A percentile compares a stretch with the other conserved stretches of the same genome.
These are phyloP conservation scores for Basipetospora chlamydospora DNA, from an alignment of 2,329 filamentous ascomycete genomes.

Conservation along the genomic window DNA sequence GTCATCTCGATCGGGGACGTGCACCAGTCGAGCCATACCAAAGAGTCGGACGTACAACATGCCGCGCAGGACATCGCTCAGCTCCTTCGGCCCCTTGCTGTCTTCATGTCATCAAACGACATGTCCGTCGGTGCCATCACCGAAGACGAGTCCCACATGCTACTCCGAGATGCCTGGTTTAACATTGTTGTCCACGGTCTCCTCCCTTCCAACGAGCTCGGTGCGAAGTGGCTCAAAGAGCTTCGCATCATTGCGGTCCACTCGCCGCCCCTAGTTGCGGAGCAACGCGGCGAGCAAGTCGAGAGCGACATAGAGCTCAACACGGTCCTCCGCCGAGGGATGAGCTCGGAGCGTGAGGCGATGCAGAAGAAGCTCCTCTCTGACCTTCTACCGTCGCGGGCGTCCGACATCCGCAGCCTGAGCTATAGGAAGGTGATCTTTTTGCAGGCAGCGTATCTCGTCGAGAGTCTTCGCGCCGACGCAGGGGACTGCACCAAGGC, in stretches of 20 bases:
- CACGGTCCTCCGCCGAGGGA: slow-evolving; percentile 75
- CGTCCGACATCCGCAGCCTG: slow-evolving; percentile 64
- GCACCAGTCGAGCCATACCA: slow-evolving; percentile 57
- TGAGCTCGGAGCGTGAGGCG: slow-evolving; percentile 61
- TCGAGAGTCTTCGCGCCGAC: slow-evolving; percentile 76
- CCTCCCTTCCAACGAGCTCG: slow-evolving; percentile 56
- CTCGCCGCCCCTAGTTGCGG: slow-evolving; percentile 74
- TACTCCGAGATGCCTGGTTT: slow-evolving; percentile 91
- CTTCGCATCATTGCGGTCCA: slow-evolving; percentile 74
- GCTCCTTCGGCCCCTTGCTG: slow-evolving; percentile 72
- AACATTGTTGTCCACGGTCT: slow-evolving; percentile 95
- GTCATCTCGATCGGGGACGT: slow-evolving; percentile 85
- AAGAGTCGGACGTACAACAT: slow-evolving; percentile 65
- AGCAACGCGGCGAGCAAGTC: slow-evolving; percentile 75
- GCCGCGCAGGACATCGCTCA: slow-evolving; percentile 79
- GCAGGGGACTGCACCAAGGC: slow-evolving; percentile 83
- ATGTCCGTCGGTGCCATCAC: slow-evolving; percentile 31
- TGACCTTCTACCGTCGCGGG: slow-evolving; percentile 59
- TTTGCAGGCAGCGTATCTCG: slow-evolving; percentile 74
- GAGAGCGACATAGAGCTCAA: slow-evolving; percentile 97
- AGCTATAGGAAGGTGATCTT: slow-evolving; percentile 89
- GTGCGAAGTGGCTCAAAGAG: slow-evolving; percentile 59
- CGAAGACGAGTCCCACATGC: slow-evolving; percentile 55
- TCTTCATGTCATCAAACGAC: slow-evolving; percentile 59
- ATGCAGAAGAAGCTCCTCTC: slow-evolving; percentile 69